Base-by-base conservation (phyloP, 345 rosid genomes). In the Hibiscus trionum region DNA sequence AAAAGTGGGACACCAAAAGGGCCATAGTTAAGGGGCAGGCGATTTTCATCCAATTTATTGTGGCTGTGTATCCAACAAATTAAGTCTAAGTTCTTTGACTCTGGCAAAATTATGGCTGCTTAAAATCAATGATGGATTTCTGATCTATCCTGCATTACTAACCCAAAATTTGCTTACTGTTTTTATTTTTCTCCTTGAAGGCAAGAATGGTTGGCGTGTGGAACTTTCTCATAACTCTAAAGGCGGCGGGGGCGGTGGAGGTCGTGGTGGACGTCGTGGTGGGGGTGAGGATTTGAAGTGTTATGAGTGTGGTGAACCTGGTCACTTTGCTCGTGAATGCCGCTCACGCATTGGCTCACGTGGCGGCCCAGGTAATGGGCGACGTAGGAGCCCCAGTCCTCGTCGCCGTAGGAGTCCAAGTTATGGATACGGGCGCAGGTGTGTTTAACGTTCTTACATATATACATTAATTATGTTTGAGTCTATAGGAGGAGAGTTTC, bases 191-290 rank as follows among this genome's bases (percentile, higher is more conserved):
- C 15, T 21, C 35, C 77, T 56, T 74, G 39, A 69, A 91, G 94
- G 94, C 16, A 91, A 88, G 83, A 87, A 85, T 72, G 92, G 89
- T 5, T 91, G 97, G 97, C 90, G 90, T 75, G 97, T 91, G 70
- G 95, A 91, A 80, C 84, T 88, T 66, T 91, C 97, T 64, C 93
- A 89, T 72, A 89, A 82, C 46, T 87, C 88, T 10, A 91, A 82
- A 55, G 88, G 89, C 19, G 84, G 82, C 17, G 88, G 35, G 35
- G 42, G 42, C 9, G 9, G 42, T 37, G 42, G 42, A 37, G 80
- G 88, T 17, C 86, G 84, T 59, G 86, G 90, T 12, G 89, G 88
- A 61, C 80, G 84, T 65, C 86, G 84, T 50, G 86, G 90, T 12
- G 89, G 88, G 61, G 81, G 83, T 67, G 91, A 86, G 21, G 89